These are phyloP conservation scores for Aristolochia fimbriata DNA, from an alignment of 164 flowering plant genomes.

Conservation along the genomic window DNA sequence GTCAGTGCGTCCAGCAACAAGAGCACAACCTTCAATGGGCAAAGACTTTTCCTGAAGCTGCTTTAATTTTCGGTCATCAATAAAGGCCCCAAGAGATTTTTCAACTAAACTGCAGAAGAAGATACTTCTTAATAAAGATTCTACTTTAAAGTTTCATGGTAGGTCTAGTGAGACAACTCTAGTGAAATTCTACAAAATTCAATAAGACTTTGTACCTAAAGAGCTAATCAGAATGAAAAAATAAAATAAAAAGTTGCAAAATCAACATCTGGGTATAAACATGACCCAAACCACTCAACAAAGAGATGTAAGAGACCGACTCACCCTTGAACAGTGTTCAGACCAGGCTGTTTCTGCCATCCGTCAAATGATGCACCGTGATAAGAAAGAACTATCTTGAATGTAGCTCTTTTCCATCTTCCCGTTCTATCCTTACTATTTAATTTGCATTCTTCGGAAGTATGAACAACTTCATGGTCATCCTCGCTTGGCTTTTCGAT, in stretches of 20 bases:
- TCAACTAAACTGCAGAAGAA: slow-evolving; percentile 44
- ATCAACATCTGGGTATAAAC: neutral
- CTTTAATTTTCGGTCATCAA: slow-evolving; percentile 72
- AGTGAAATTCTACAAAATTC: too few relatives aligned
- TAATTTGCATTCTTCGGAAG: slow-evolving; percentile 21
- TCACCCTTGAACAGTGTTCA: slow-evolving; percentile 86
- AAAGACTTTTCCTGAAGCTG: slow-evolving; percentile 49
- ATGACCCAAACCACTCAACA: neutral
- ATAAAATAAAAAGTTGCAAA: too few relatives aligned
- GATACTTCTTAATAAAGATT: neutral
- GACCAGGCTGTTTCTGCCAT: slow-evolving; percentile 95
- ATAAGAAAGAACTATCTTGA: slow-evolving; percentile 68
- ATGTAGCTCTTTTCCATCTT: slow-evolving; percentile 74
- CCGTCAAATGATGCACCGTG: slow-evolving; percentile 88
- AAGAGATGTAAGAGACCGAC: slow-evolving; percentile 4
- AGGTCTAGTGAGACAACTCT: neutral
- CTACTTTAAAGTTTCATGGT: too few relatives aligned
- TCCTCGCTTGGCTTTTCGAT: slow-evolving; percentile 18
- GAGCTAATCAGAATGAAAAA: too few relatives aligned
- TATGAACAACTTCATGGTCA: slow-evolving; percentile 20
- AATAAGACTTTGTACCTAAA: too few relatives aligned
- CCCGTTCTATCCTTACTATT: slow-evolving; percentile 27
- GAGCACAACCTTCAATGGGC: slow-evolving; percentile 64
- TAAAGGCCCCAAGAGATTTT: slow-evolving; percentile 61
- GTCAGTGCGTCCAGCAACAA: slow-evolving; percentile 96